Conservation (phyloP, 2,329 filamentous ascomycete genomes). For the Nemania diffusa region DNA sequence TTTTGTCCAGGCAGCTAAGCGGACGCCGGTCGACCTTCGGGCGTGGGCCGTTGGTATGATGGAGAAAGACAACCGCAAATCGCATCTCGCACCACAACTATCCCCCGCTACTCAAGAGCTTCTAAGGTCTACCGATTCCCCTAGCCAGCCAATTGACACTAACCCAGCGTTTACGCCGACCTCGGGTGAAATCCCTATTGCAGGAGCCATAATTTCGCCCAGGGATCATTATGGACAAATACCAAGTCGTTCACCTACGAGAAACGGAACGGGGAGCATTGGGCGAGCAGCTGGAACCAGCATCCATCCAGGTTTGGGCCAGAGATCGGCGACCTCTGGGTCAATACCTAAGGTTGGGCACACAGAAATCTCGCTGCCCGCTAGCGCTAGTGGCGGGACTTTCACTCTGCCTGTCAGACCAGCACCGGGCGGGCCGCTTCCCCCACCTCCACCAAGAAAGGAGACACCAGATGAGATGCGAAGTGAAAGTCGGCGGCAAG, state of each 20-base stretch:
- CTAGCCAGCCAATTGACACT: conserved; percentile 61
- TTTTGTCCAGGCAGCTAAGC: conserved; percentile 95
- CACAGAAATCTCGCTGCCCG: conserved; percentile 49
- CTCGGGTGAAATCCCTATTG: conserved; percentile 77
- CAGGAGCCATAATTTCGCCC: conserved; percentile 66
- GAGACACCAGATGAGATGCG: conserved; percentile 65
- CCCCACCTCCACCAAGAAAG: conserved; percentile 69
- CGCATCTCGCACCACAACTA: conserved; percentile 83
- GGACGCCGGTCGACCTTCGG: conserved; percentile 91
- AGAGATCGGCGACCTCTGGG: conserved; percentile 62
- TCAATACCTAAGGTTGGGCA: conserved; percentile 62
- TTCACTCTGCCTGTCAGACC: conserved; percentile 73
- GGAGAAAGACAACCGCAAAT: conserved; percentile 95
- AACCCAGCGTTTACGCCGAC: conserved; percentile 69
- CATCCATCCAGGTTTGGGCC: conserved; percentile 64
- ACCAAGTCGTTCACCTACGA: conserved; percentile 63
- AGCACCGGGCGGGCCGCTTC: conserved; percentile 68
- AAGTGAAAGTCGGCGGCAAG: conserved; percentile 64
- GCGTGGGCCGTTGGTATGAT: conserved; percentile 95
- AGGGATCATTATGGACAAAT: conserved; percentile 58
- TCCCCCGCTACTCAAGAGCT: conserved; percentile 83
- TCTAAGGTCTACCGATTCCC: conserved; percentile 71
- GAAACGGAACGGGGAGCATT: conserved; percentile 59
- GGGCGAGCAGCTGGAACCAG: conserved; percentile 58
- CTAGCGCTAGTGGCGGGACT: conserved; percentile 60